Conservation (phyloP, 495 filamentous ascomycete species). For the Choiromyces venosus region DNA sequence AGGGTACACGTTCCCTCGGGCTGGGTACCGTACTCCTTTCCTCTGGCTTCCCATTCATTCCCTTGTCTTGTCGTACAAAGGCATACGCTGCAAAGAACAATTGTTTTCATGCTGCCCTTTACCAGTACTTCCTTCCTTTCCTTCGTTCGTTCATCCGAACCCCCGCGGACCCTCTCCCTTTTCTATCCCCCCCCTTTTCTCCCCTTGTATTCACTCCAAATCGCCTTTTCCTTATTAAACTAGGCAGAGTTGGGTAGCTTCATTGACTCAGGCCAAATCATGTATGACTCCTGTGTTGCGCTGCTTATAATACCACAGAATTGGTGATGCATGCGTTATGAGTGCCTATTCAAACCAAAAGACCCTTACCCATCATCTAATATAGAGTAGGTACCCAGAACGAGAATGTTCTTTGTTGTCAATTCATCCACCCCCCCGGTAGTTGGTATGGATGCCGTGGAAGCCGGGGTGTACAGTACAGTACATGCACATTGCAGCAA, state of each 20-base stretch:
- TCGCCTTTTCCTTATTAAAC: neutral
- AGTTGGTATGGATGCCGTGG: neutral
- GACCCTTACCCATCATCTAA: neutral
- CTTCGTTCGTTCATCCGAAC: neutral
- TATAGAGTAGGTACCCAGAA: neutral
- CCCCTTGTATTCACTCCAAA: neutral
- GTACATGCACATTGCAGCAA: neutral
- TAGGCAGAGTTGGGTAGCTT: neutral
- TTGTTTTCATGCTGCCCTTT: neutral
- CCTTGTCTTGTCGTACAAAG: neutral
- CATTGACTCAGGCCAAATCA: neutral
- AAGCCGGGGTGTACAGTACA: neutral
- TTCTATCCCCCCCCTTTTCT: neutral
- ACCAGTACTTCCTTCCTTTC: neutral
- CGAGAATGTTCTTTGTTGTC: conserved; percentile 1
- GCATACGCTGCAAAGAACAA: conserved; percentile 3
- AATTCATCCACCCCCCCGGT: neutral
- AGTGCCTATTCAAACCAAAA: neutral
- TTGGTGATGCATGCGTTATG: neutral
- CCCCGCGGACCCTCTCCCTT: neutral
- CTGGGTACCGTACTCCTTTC: neutral
- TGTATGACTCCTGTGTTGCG: neutral
- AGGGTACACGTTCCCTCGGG: neutral
- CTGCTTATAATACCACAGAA: neutral
- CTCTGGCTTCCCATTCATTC: neutral